Conservation (phyloP, 2,329 filamentous ascomycete genomes). For the Cladorrhinum sp. region DNA sequence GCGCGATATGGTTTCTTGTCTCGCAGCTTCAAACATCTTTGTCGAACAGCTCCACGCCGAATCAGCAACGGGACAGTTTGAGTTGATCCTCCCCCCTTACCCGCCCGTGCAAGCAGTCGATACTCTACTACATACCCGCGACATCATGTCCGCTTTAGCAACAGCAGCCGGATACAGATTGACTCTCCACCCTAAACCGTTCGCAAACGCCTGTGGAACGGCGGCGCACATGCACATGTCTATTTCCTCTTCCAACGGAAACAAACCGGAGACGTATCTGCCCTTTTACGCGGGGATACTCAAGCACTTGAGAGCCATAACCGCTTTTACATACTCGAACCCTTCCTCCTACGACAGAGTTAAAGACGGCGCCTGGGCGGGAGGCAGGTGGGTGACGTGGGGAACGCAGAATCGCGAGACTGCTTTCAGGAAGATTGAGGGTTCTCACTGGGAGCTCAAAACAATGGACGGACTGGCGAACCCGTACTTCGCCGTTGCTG, state of each 20-base stretch:
- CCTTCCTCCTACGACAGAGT: conserved; percentile 67
- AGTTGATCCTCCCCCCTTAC: conserved; percentile 66
- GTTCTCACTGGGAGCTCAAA: conserved; percentile 74
- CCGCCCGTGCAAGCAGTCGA: conserved; percentile 68
- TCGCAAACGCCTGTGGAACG: conserved; percentile 55
- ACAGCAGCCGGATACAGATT: conserved; percentile 61
- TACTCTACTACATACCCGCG: conserved; percentile 65
- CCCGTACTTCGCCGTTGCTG: conserved; percentile 66
- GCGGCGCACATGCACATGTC: conserved; percentile 70
- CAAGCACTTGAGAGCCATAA: conserved; percentile 61
- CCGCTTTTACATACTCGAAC: conserved; percentile 66
- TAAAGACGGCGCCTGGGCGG: conserved; percentile 68
- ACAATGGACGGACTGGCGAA: conserved; percentile 78
- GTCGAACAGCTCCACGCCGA: conserved; percentile 75
- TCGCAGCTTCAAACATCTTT: conserved; percentile 61
- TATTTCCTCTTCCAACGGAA: conserved; percentile 47
- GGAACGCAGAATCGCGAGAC: conserved; percentile 78
- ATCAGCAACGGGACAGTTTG: conserved; percentile 70
- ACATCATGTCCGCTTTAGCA: conserved; percentile 65
- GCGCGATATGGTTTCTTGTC: conserved; percentile 60
- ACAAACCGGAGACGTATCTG: conserved; percentile 48
- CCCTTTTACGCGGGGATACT: conserved; percentile 72
- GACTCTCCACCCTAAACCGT: conserved; percentile 72
- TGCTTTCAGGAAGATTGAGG: conserved; percentile 64
- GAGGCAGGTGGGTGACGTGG: conserved; percentile 77